A percentile compares a stretch with the other conserved stretches of the same genome.
Evolutionary conservation across 768 basidiomycete species (phyloP).

Genomic region (Sutorius australiensis): DNA sequence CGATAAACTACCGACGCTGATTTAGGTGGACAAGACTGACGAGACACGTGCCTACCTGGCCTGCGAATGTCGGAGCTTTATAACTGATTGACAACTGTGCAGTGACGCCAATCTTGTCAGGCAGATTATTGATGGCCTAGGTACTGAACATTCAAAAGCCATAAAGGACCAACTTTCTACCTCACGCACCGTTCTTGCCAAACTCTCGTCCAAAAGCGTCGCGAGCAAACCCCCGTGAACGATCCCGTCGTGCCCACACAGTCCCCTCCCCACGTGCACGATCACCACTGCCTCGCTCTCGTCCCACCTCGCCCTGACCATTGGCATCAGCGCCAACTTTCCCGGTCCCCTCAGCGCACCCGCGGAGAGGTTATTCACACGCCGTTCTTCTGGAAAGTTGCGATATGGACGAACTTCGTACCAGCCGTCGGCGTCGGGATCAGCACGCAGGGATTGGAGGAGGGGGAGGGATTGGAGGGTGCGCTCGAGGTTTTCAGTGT

Average conservation of each 20-base stretch:
- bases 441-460: conserved; percentile 48
- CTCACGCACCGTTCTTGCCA: conserved; percentile 69
- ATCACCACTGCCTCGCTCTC: conserved; percentile 70
- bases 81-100: conserved; percentile 81
- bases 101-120: conserved; percentile 89
- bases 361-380: conserved; percentile 80
- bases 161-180: conserved; percentile 1
- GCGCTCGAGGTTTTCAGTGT: conserved; percentile 60
- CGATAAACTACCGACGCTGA: conserved; percentile 59
- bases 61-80: conserved; percentile 82
- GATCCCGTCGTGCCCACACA: conserved; percentile 95
- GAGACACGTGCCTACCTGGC: conserved; percentile 52
- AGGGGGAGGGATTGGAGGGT: conserved; percentile 62
- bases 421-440: conserved; percentile 56
- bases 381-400: conserved; percentile 62
- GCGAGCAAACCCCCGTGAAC: conserved; percentile 91
- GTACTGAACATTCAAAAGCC: conserved; percentile 2
- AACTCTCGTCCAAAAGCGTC: conserved; percentile 81
- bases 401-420: conserved; percentile 77
- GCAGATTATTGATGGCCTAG: conserved; percentile 82
- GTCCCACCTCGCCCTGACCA: conserved; percentile 72
- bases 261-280: conserved; percentile 76
- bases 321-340: conserved; percentile 73
- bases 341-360: conserved; percentile 87
- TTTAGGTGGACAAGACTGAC: not conserved